Conservation (phyloP, 1,139 yeast species). For the Saccharomyces hybrid region DNA sequence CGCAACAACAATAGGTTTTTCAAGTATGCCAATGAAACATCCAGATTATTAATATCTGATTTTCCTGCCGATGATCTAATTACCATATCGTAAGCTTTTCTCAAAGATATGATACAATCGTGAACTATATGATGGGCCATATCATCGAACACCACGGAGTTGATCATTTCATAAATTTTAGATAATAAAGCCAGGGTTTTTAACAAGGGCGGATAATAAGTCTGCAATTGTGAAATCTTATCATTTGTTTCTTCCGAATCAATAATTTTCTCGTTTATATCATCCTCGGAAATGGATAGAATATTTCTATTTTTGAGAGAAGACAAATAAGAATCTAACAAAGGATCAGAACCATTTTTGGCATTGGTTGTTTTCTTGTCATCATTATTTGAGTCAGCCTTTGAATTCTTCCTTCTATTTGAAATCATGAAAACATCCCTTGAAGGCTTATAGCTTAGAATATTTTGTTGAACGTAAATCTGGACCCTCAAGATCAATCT, state of each 20-base stretch:
- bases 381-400: constrained; percentile 14
- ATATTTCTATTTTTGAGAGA: neutral
- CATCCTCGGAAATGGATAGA: neutral
- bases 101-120: constrained; percentile 57
- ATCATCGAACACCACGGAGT: constrained; percentile 75
- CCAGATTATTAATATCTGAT: constrained; percentile 33
- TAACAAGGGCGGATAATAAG: constrained; percentile 67
- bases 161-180: constrained; percentile 71
- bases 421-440: constrained; percentile 59
- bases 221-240: neutral
- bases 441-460: constrained; percentile 59
- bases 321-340: neutral
- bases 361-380: neutral
- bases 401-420: constrained; percentile 34
- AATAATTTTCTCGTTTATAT: neutral
- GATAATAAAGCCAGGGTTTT: constrained; percentile 65
- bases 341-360: constrained; percentile 1
- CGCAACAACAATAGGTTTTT: constrained; percentile 65
- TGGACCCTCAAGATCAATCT: constrained; percentile 75
- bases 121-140: constrained; percentile 84
- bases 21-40: constrained; percentile 60
- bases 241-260: neutral
- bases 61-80: constrained; percentile 31
- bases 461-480: constrained; percentile 58
- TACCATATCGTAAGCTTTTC: constrained; percentile 41